These are phyloP conservation scores for Cladobotryum mycophilum DNA, from an alignment of 2,329 filamentous ascomycete species.

Conservation along the genomic window DNA sequence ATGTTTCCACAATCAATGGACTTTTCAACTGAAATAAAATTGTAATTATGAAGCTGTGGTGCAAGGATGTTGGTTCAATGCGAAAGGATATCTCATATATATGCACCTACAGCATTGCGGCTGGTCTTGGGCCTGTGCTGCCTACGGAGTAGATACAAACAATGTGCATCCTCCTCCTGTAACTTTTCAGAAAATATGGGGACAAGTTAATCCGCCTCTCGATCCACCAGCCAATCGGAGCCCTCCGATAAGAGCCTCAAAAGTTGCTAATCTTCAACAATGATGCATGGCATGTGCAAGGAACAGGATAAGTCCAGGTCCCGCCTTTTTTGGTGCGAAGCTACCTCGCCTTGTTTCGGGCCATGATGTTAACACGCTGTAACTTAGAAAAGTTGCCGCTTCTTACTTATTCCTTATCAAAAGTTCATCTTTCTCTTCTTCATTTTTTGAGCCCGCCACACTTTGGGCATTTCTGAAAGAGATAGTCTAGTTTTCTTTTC, in stretches of 20 bases:
- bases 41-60: background rate
- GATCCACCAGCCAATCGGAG: constrained; percentile 18
- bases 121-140: no score
- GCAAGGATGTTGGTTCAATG: background rate
- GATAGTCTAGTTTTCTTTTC: background rate
- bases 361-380: constrained; percentile 31
- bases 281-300: constrained; percentile 10
- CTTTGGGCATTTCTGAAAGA: background rate
- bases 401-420: constrained; percentile 1
- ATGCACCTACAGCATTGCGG: no score
- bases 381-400: constrained; percentile 15
- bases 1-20: background rate
- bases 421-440: constrained; percentile 8
- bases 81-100: no score
- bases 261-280: background rate
- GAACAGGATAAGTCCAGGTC: constrained; percentile 14
- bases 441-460: constrained; percentile 3
- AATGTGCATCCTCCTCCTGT: background rate
- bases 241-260: constrained; percentile 15
- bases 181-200: background rate
- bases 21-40: background rate
- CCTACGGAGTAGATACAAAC: background rate
- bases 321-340: background rate
- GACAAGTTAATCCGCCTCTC: constrained; percentile 4
- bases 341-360: background rate